Percentiles rank a stretch among this genome's conserved stretches.
These are phyloP conservation scores for Cladosporium sp. DNA, from an alignment of 2,329 filamentous ascomycete genomes.

Conservation along the genomic window DNA sequence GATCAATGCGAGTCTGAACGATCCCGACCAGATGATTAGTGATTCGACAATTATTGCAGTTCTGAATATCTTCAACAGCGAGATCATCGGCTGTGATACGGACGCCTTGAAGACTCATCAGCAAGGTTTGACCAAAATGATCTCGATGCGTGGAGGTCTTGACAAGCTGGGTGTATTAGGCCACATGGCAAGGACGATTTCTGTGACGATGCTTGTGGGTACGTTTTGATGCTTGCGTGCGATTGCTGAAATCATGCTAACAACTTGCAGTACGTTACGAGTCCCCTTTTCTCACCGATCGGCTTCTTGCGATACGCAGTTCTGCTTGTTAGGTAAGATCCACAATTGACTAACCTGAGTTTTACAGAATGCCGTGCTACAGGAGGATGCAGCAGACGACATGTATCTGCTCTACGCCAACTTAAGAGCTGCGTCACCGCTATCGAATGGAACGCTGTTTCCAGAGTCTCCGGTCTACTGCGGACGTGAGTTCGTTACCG, in stretches of 20 bases:
- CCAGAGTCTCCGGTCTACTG: constrained; percentile 3
- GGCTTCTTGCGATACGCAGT: neutral
- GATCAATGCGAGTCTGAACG: constrained; percentile 25
- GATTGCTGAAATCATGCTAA: neutral
- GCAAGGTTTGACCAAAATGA: constrained; percentile 27
- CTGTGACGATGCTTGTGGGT: constrained; percentile 5
- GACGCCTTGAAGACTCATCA: constrained; percentile 24
- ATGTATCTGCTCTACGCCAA: constrained; percentile 7
- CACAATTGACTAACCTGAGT: neutral
- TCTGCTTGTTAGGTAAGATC: neutral
- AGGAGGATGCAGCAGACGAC: constrained; percentile 5
- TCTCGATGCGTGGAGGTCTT: constrained; percentile 27
- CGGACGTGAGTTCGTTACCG: neutral
- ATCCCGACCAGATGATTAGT: constrained; percentile 21
- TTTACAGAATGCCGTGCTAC: constrained; percentile 2
- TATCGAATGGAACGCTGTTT: neutral
- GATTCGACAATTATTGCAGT: constrained; percentile 31
- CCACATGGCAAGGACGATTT: constrained; percentile 23
- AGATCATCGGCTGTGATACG: constrained; percentile 29
- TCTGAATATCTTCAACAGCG: constrained; percentile 28
- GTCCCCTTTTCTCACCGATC: neutral
- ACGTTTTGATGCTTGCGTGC: neutral
- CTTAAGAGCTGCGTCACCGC: neutral
- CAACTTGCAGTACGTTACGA: neutral
- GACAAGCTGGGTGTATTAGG: constrained; percentile 24